Evolutionary conservation across 805 yeast genomes (phyloP).

Genomic region (Priceomyces melissophilus): DNA sequence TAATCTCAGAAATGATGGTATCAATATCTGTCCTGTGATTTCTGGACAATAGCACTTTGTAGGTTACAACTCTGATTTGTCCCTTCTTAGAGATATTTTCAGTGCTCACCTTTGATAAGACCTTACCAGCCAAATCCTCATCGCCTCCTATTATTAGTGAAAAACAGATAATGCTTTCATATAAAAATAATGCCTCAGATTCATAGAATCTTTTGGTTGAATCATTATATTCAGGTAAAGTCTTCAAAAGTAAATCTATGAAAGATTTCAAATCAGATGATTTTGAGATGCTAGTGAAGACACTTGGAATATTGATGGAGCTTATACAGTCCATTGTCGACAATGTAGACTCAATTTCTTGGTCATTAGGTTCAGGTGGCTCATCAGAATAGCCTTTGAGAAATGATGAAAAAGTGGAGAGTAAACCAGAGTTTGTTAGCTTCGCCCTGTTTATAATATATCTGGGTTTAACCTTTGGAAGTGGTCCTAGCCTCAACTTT

Average conservation of each 20-base stretch:
- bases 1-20: slow-evolving; percentile 18
- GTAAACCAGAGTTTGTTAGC: slow-evolving; percentile 70
- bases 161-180: slow-evolving; percentile 42
- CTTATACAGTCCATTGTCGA: slow-evolving; percentile 81
- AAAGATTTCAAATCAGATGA: slow-evolving; percentile 35
- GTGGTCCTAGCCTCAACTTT: slow-evolving; percentile 46
- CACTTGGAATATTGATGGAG: slow-evolving; percentile 56
- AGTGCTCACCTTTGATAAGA: slow-evolving; percentile 11
- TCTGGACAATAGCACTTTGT: slow-evolving; percentile 47
- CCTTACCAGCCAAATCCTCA: slow-evolving; percentile 4
- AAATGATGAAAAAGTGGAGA: slow-evolving; percentile 88
- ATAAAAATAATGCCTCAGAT: slow-evolving; percentile 44
- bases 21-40: slow-evolving; percentile 7
- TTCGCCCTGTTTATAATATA: slow-evolving; percentile 60
- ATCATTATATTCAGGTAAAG: slow-evolving; percentile 24
- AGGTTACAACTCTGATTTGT: slow-evolving; percentile 46
- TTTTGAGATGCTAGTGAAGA: slow-evolving; percentile 51
- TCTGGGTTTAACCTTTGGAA: slow-evolving; percentile 65
- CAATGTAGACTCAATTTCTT: slow-evolving; percentile 82
- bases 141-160: slow-evolving; percentile 26
- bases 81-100: slow-evolving; percentile 26
- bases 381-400: slow-evolving; percentile 85
- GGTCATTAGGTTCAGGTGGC: slow-evolving; percentile 87
- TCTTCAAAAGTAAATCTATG: slow-evolving; percentile 21
- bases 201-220: slow-evolving; percentile 41